A percentile compares a stretch with the other conserved stretches of the same genome.
Conservation (phyloP, 495 filamentous ascomycete species). For the Aspergillus ostianus region DNA sequence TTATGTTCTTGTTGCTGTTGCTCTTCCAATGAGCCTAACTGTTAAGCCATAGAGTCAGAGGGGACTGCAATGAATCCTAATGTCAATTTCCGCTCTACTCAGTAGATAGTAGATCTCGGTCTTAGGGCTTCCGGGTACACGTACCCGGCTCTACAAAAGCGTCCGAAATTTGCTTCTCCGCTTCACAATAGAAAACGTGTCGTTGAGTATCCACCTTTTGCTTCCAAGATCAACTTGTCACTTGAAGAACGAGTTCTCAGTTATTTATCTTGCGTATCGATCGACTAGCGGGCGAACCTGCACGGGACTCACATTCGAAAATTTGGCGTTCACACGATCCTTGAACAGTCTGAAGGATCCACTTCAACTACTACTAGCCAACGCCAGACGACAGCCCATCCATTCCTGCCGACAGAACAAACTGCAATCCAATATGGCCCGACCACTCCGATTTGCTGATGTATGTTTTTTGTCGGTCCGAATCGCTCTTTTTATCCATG, state of each 20-base stretch:
- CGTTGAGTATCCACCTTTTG: not conserved
- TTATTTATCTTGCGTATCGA: not conserved
- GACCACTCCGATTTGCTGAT: conserved; percentile 11
- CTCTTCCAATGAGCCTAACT: not conserved
- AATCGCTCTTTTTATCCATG: too few species aligned
- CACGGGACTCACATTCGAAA: not conserved
- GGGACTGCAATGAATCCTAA: not conserved
- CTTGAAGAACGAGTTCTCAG: not conserved
- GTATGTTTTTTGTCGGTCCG: not conserved
- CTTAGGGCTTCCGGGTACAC: conserved; percentile 2
- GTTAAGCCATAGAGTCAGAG: too few species aligned
- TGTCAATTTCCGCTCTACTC: too few species aligned
- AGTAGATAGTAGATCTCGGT: not conserved
- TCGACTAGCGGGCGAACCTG: not conserved
- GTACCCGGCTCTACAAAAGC: conserved; percentile 5
- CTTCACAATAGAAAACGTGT: not conserved
- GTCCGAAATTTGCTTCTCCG: not conserved
- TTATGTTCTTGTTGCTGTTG: not conserved
- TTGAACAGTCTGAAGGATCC: not conserved
- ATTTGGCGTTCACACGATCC: not conserved
- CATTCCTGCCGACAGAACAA: not conserved
- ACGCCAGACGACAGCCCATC: not conserved
- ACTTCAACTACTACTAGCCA: not conserved
- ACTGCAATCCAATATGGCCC: not conserved
- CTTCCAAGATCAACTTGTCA: not conserved